Conservation (phyloP, 2,329 filamentous ascomycete genomes). For the Cytospora mali region DNA sequence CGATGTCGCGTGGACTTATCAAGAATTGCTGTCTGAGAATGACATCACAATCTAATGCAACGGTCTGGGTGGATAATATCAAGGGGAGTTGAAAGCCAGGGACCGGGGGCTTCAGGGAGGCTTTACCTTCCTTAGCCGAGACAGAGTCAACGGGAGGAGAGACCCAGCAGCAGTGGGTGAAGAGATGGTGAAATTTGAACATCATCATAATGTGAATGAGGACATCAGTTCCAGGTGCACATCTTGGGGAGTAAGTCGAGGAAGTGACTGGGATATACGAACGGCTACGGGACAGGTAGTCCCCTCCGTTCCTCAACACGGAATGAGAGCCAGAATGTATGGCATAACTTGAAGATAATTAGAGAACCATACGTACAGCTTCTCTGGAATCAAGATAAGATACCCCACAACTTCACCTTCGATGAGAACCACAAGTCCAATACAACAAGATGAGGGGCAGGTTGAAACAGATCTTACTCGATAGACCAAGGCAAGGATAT, state of each 20-base stretch:
- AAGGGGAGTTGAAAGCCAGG: not conserved
- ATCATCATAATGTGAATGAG: too few relatives aligned
- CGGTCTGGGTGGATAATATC: not conserved
- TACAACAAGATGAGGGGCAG: too few relatives aligned
- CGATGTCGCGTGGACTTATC: not conserved
- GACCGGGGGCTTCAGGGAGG: too few relatives aligned
- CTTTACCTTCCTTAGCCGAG: too few relatives aligned
- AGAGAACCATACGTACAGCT: not conserved
- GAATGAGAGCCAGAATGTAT: not conserved
- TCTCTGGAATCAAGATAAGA: not conserved
- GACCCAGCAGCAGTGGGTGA: too few relatives aligned
- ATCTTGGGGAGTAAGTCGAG: not conserved
- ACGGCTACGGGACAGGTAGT: not conserved
- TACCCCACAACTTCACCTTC: not conserved
- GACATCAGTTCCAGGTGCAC: too few relatives aligned
- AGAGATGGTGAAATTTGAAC: too few relatives aligned
- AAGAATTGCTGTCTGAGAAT: not conserved
- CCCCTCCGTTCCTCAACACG: too few relatives aligned
- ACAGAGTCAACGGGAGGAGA: too few relatives aligned
- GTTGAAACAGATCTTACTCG: too few relatives aligned
- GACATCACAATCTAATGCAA: not conserved
- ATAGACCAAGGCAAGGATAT: too few relatives aligned
- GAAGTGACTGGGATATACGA: not conserved
- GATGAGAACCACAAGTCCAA: not conserved
- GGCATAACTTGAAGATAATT: not conserved